Percentiles rank a stretch among this genome's conserved stretches.
phyloP scores from a whole-genome alignment of 1,139 yeast genomes.

The Yamadazyma buinensis region DNA sequence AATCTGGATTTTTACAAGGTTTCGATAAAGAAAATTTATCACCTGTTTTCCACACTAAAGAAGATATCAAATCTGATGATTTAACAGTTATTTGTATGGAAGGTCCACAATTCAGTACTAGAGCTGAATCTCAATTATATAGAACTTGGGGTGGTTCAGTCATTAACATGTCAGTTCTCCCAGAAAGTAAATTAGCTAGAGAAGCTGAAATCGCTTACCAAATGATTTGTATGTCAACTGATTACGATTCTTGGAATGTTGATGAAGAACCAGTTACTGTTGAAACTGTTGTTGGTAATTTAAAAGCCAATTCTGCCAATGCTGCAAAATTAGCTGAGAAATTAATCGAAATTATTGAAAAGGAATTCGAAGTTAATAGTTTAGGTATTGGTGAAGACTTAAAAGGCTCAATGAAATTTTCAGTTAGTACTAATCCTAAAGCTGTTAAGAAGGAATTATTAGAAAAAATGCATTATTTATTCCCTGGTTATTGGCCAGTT shows the following conservation, averaged over 20 bases:
- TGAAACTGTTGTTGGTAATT: slow-evolving; percentile 88
- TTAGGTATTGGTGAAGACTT: slow-evolving; percentile 62
- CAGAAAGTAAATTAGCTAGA: slow-evolving; percentile 93
- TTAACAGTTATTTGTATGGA: slow-evolving; percentile 93
- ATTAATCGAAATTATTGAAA: slow-evolving; percentile 63
- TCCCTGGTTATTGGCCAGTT: slow-evolving; percentile 87
- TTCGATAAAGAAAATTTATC: slow-evolving; percentile 29
- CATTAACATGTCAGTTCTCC: slow-evolving; percentile 93
- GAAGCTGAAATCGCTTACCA: slow-evolving; percentile 97
- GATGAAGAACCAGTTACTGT: slow-evolving; percentile 95
- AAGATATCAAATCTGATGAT: slow-evolving; percentile 52
- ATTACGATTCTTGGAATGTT: slow-evolving; percentile 97
- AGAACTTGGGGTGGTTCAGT: slow-evolving; percentile 91
- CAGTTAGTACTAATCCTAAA: slow-evolving; percentile 76
- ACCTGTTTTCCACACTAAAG: slow-evolving; percentile 55
- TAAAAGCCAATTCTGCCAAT: slow-evolving; percentile 81
- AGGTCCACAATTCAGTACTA: slow-evolving; percentile 96
- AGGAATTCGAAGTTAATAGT: slow-evolving; percentile 51
- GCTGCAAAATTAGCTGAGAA: slow-evolving; percentile 76
- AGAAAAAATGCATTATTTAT: slow-evolving; percentile 77
- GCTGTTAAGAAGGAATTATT: slow-evolving; percentile 72
- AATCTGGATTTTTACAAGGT: slow-evolving; percentile 51
- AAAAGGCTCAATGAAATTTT: slow-evolving; percentile 71
- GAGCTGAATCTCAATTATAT: slow-evolving; percentile 93
- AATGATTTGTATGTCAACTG: slow-evolving; percentile 98